phyloP scores from a whole-genome alignment of 129 eudicot species.

The Dittrichia graveolens region DNA sequence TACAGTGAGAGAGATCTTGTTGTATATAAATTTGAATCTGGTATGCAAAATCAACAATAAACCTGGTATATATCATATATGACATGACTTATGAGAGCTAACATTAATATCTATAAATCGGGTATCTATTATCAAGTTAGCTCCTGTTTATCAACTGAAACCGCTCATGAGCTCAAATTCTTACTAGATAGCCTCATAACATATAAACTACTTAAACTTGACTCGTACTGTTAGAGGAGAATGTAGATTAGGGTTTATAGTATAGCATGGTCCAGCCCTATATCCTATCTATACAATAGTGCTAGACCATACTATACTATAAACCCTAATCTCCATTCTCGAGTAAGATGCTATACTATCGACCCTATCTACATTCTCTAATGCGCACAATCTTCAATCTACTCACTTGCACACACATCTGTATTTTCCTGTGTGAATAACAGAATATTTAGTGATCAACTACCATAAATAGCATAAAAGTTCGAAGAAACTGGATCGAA shows the following conservation, averaged over 20 bases:
- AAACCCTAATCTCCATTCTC: no score
- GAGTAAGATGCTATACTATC: no score
- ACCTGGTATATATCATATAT: background rate
- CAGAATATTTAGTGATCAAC: background rate
- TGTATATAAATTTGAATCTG: slow-evolving; percentile 1
- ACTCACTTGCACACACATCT: background rate
- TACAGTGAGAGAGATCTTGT: background rate
- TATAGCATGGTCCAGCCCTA: no score
- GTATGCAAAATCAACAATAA: background rate
- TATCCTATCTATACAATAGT: no score
- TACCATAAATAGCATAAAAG: background rate
- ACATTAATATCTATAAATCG: background rate
- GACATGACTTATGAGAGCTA: background rate
- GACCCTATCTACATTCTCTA: no score
- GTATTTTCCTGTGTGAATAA: no score
- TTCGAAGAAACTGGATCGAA: background rate
- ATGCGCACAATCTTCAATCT: background rate
- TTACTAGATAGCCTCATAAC: no score
- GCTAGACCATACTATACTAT: no score
- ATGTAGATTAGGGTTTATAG: no score
- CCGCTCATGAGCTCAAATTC: background rate
- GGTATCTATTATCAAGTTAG: background rate
- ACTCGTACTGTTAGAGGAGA: no score
- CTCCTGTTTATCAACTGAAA: background rate
- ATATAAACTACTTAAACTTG: no score